Conservation (phyloP, 345 rosid species). For the Psidium guajava region DNA sequence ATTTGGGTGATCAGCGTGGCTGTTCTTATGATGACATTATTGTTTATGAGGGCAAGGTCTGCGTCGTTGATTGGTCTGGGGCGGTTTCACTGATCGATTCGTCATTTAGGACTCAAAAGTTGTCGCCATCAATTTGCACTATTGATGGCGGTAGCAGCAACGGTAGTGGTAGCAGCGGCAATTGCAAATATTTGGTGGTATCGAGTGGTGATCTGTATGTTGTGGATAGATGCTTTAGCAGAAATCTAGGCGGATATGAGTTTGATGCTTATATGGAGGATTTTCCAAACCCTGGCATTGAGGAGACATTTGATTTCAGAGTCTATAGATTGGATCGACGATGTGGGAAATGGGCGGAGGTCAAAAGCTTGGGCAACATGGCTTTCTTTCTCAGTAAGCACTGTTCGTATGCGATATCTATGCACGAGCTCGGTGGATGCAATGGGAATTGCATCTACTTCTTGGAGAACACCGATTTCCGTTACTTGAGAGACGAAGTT, state of each 20-base stretch:
- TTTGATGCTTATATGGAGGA: not conserved
- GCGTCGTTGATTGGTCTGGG: slow-evolving; percentile 1
- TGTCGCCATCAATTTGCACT: not conserved
- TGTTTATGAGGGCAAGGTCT: not conserved
- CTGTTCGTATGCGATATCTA: slow-evolving; percentile 11
- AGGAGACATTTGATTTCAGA: slow-evolving; percentile 3
- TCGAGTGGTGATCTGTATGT: slow-evolving; percentile 3
- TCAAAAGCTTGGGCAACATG: slow-evolving; percentile 10
- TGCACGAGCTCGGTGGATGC: slow-evolving; percentile 6
- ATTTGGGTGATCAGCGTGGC: not conserved
- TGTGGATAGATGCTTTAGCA: not conserved
- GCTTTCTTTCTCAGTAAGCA: slow-evolving; percentile 12
- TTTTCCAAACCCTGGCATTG: not conserved
- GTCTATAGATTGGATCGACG: slow-evolving; percentile 27
- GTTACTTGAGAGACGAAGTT: not conserved
- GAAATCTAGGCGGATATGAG: not conserved
- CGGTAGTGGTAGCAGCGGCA: not conserved
- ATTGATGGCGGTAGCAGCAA: not conserved
- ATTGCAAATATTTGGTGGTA: slow-evolving; percentile 4
- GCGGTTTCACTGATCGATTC: slow-evolving; percentile 4
- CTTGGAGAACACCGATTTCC: not conserved
- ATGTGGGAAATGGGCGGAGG: slow-evolving; percentile 18
- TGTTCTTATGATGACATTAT: not conserved
- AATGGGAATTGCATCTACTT: slow-evolving; percentile 1
- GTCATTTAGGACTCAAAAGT: not conserved